Conservation (phyloP, 495 filamentous ascomycete genomes). For the Hypoxylon fuscum region DNA sequence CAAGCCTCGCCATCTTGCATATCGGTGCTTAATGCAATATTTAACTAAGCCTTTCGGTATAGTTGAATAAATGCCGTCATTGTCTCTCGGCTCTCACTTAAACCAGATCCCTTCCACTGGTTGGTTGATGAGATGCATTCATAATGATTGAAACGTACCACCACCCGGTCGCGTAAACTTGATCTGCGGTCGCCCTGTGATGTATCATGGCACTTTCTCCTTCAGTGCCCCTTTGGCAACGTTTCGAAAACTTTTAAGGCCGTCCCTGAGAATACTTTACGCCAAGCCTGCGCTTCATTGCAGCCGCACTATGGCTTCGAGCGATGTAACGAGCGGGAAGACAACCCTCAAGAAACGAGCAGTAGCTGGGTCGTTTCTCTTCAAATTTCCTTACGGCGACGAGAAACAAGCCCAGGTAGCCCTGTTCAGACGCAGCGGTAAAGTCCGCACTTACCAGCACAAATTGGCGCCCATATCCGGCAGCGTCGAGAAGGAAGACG, state of each 20-base stretch:
- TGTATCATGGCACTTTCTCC: constrained; percentile 22
- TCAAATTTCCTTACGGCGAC: constrained; percentile 48
- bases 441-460: constrained; percentile 66
- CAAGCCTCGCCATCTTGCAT: no score
- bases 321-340: constrained; percentile 1
- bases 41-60: background rate
- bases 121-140: background rate
- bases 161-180: background rate
- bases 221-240: background rate
- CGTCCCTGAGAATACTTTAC: background rate
- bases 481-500: constrained; percentile 61
- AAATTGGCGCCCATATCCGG: constrained; percentile 69
- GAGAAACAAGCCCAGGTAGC: constrained; percentile 56
- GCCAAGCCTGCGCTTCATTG: background rate
- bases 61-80: no score
- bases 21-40: no score
- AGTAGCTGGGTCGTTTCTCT: constrained; percentile 67
- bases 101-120: background rate
- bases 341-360: constrained; percentile 48
- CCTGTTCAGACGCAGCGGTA: constrained; percentile 65
- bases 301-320: constrained; percentile 23
- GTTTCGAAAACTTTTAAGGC: background rate
- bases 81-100: no score
- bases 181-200: background rate
- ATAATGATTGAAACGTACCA: constrained; percentile 12